These are phyloP conservation scores for Emergomyces orientalis DNA, from an alignment of 2,329 filamentous ascomycete species.

Conservation along the genomic window DNA sequence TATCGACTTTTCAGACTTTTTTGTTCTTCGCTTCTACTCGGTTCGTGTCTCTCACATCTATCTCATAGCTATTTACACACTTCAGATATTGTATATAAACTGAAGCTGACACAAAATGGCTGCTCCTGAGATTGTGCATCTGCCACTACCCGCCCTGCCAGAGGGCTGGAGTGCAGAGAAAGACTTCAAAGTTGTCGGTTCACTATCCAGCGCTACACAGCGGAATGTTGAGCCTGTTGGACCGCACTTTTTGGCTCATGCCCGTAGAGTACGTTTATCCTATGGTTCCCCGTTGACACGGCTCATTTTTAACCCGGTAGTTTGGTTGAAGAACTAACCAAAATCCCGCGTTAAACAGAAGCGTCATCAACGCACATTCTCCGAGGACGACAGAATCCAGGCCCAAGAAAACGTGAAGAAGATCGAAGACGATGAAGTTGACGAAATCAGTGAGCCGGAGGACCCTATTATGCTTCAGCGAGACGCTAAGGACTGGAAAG, in stretches of 20 bases:
- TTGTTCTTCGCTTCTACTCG: slow-evolving; percentile 8
- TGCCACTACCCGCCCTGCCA: slow-evolving; percentile 60
- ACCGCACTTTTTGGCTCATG: slow-evolving; percentile 95
- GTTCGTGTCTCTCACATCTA: neutral
- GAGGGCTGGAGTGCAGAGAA: slow-evolving; percentile 73
- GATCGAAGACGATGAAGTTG: slow-evolving; percentile 80
- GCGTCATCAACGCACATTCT: slow-evolving; percentile 95
- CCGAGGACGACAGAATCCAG: slow-evolving; percentile 95
- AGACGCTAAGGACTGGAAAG: slow-evolving; percentile 99
- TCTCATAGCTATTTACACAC: neutral
- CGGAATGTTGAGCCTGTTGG: slow-evolving; percentile 92
- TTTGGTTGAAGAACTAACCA: slow-evolving; percentile 10
- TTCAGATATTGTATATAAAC: neutral
- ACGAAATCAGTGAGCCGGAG: slow-evolving; percentile 87
- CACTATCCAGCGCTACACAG: slow-evolving; percentile 66
- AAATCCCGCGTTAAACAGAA: slow-evolving; percentile 36
- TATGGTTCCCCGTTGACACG: neutral
- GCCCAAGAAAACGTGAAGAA: slow-evolving; percentile 93
- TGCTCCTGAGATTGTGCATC: slow-evolving; percentile 39
- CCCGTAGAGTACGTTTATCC: slow-evolving; percentile 60
- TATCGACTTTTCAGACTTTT: slow-evolving; percentile 3
- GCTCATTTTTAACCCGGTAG: neutral
- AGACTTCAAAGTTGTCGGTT: slow-evolving; percentile 77
- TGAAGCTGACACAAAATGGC: slow-evolving; percentile 47
- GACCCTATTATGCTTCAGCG: slow-evolving; percentile 84